Percentiles rank a stretch among this genome's conserved stretches.
phyloP scores from a whole-genome alignment of 1,284 basidiomycete species.

The Inonotus hispidus region DNA sequence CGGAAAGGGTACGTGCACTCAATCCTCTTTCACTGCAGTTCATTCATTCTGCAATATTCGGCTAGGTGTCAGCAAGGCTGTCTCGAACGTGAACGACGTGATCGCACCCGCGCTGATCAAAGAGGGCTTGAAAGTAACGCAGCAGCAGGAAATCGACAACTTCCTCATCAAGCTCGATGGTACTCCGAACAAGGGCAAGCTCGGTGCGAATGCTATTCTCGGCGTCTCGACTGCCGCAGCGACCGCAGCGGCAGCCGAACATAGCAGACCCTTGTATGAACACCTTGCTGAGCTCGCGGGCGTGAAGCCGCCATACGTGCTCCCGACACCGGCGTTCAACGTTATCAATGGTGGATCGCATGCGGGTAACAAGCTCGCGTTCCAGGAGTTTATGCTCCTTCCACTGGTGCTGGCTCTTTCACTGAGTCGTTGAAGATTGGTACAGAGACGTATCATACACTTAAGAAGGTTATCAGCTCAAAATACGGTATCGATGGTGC shows the following conservation, averaged over 20 bases:
- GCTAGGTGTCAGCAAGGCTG: constrained; percentile 90
- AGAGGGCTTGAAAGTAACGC: constrained; percentile 80
- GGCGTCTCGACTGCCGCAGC: constrained; percentile 97
- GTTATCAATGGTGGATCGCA: constrained; percentile 99
- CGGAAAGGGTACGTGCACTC: constrained; percentile 74
- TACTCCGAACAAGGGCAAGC: constrained; percentile 98
- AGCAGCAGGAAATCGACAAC: constrained; percentile 97
- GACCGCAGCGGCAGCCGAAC: constrained; percentile 91
- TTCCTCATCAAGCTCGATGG: constrained; percentile 99
- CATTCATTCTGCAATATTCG: neutral
- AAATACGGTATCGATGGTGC: constrained; percentile 98
- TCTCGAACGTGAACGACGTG: constrained; percentile 89
- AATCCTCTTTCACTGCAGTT: neutral
- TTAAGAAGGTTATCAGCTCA: constrained; percentile 99
- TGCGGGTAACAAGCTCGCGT: constrained; percentile 98
- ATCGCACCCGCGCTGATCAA: constrained; percentile 91
- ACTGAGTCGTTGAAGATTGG: constrained; percentile 98
- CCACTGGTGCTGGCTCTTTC: constrained; percentile 92
- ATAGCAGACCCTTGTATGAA: constrained; percentile 93
- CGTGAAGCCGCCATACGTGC: constrained; percentile 87
- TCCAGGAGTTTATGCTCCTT: constrained; percentile 99
- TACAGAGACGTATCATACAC: constrained; percentile 95
- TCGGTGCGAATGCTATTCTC: constrained; percentile 99
- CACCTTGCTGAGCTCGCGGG: constrained; percentile 96
- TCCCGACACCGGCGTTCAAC: constrained; percentile 94